phyloP scores from a whole-genome alignment of 805 yeast species.

The Starmerella powellii region DNA sequence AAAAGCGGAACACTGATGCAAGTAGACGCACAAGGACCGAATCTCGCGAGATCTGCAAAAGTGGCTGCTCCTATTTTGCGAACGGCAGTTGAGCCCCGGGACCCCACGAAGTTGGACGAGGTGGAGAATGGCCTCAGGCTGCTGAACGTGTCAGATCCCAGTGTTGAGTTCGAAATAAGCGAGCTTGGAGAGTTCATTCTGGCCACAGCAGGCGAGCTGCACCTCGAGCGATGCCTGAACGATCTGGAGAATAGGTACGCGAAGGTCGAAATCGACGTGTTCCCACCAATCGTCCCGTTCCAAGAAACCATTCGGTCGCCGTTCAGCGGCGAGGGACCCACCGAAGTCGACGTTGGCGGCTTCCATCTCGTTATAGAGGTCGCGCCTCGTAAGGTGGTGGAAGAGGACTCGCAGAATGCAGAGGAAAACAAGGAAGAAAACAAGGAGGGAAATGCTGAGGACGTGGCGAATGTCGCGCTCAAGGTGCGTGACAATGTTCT shows the following conservation, averaged over 20 bases:
- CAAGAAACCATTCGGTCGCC: constrained; percentile 65
- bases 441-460: no score
- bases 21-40: constrained; percentile 49
- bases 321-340: constrained; percentile 27
- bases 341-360: constrained; percentile 37
- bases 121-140: constrained; percentile 68
- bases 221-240: constrained; percentile 84
- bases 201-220: constrained; percentile 94
- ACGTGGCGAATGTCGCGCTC: neutral
- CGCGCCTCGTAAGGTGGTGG: constrained; percentile 18
- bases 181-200: constrained; percentile 88
- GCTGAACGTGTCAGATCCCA: constrained; percentile 84
- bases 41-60: constrained; percentile 61
- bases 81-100: constrained; percentile 90
- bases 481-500: constrained; percentile 11
- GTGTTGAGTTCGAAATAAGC: constrained; percentile 73
- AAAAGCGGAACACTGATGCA: constrained; percentile 77
- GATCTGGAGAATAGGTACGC: constrained; percentile 81
- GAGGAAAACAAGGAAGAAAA: neutral
- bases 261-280: constrained; percentile 69
- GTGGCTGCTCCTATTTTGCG: constrained; percentile 84
- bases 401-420: constrained; percentile 2
- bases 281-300: constrained; percentile 90
- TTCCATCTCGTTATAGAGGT: constrained; percentile 10
- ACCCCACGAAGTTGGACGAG: constrained; percentile 58